These are phyloP conservation scores for Nyssa sinensis DNA, from an alignment of 148 eudicot species.

Conservation along the genomic window DNA sequence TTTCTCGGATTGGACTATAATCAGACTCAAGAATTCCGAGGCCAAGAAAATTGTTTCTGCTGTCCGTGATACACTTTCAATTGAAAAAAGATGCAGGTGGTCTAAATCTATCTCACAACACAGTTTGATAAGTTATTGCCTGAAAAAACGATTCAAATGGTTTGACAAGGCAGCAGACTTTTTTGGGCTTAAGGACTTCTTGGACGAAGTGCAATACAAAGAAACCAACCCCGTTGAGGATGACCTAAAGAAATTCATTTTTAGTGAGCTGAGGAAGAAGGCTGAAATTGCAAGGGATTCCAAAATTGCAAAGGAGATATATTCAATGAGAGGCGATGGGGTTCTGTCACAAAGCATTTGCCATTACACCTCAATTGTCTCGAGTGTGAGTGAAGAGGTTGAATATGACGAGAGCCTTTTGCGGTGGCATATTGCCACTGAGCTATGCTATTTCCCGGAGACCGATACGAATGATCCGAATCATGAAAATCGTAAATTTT, in stretches of 20 bases:
- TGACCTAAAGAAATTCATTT: not conserved
- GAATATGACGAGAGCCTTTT: slow-evolving; percentile 7
- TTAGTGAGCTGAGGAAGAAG: not conserved
- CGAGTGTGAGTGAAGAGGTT: not conserved
- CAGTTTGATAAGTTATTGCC: slow-evolving; percentile 8
- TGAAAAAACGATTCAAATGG: not conserved
- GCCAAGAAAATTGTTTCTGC: not conserved
- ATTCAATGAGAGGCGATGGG: not conserved
- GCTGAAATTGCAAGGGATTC: not conserved
- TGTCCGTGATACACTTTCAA: not conserved
- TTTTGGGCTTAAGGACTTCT: not conserved
- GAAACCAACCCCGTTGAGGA: not conserved
- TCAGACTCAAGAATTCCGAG: not conserved
- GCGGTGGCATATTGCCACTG: slow-evolving; percentile 15
- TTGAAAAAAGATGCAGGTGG: not conserved
- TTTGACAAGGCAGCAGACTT: not conserved
- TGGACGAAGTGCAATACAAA: not conserved
- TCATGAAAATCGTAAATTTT: not conserved
- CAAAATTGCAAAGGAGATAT: not conserved
- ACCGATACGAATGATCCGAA: not conserved
- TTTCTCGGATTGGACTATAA: slow-evolving; percentile 12
- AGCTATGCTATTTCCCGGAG: not conserved
- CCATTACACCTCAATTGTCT: not conserved
- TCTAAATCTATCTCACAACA: not conserved
- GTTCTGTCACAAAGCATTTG: not conserved